phyloP scores from a whole-genome alignment of 2,329 filamentous ascomycete species.

The Penicillium sp. region DNA sequence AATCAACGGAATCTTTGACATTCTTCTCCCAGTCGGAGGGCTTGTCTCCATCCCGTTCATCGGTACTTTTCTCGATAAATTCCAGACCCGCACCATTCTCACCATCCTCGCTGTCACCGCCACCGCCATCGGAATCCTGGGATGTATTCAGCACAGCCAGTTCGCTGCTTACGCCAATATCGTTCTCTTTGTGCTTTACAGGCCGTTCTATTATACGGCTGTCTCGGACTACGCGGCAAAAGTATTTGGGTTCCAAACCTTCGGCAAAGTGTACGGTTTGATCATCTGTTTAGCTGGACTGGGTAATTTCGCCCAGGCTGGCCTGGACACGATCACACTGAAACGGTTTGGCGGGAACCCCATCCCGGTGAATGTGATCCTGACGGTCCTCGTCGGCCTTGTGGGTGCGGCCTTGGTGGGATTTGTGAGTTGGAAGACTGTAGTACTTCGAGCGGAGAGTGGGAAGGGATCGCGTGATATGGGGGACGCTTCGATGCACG shows the following conservation, averaged over 20 bases:
- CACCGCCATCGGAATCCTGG: conserved; percentile 69
- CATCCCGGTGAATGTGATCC: conserved; percentile 65
- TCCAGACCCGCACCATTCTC: conserved; percentile 66
- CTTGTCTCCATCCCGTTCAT: conserved; percentile 83
- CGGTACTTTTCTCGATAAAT: conserved; percentile 69
- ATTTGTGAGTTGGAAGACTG: conserved; percentile 56
- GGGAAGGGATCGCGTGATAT: background rate
- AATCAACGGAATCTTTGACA: conserved; percentile 80
- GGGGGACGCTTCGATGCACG: no score
- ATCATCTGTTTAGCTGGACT: conserved; percentile 82
- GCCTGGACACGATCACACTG: conserved; percentile 72
- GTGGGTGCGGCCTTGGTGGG: conserved; percentile 61
- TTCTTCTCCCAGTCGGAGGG: conserved; percentile 76
- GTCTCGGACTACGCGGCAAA: conserved; percentile 86
- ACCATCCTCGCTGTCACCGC: conserved; percentile 63
- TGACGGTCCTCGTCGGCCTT: conserved; percentile 56
- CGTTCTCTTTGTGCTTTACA: conserved; percentile 72
- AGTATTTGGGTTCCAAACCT: conserved; percentile 86
- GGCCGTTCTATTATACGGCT: conserved; percentile 82
- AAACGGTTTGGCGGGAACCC: conserved; percentile 65
- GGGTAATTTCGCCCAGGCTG: conserved; percentile 77
- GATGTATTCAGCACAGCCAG: conserved; percentile 64
- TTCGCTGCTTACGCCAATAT: conserved; percentile 69
- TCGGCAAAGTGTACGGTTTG: conserved; percentile 88
- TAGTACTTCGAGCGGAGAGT: conserved; percentile 14